Evolutionary conservation across 176 grass and related monocot species (phyloP).

Genomic region (Sorghum bicolor): DNA sequence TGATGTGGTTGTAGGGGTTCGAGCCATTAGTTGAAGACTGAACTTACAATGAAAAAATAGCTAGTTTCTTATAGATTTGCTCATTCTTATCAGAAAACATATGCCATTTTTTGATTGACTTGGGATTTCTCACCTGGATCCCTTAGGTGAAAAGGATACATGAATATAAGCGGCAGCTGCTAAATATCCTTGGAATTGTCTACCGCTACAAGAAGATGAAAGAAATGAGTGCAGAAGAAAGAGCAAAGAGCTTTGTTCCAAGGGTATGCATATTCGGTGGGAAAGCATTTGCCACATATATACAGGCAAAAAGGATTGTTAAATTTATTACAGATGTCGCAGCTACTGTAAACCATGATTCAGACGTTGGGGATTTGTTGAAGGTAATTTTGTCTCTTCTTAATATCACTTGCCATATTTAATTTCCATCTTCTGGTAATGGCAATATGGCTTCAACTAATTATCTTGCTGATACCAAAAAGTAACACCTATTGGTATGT

Average conservation of each 20-base stretch:
- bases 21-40: not conserved
- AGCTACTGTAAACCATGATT: conserved; percentile 89
- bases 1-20: not conserved
- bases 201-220: conserved; percentile 99
- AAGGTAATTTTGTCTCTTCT: conserved; percentile 55
- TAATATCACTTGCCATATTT: not conserved
- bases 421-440: conserved; percentile 1
- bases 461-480: not conserved
- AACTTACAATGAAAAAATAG: not conserved
- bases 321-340: conserved; percentile 98
- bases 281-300: conserved; percentile 97
- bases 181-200: conserved; percentile 98
- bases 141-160: conserved; percentile 96
- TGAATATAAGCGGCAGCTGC: conserved; percentile 90
- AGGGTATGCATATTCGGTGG: conserved; percentile 98
- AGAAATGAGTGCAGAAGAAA: conserved; percentile 81
- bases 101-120: conserved; percentile 5
- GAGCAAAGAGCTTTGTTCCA: conserved; percentile 68
- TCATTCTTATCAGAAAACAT: conserved; percentile 20
- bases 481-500: not conserved
- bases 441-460: conserved; percentile 19
- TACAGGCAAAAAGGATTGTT: conserved; percentile 96
- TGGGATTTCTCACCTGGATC: conserved; percentile 28
- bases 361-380: conserved; percentile 87
- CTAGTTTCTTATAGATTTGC: not conserved